Evolutionary conservation across 768 basidiomycete genomes (phyloP).

Genomic region (Steccherinum ochraceum): DNA sequence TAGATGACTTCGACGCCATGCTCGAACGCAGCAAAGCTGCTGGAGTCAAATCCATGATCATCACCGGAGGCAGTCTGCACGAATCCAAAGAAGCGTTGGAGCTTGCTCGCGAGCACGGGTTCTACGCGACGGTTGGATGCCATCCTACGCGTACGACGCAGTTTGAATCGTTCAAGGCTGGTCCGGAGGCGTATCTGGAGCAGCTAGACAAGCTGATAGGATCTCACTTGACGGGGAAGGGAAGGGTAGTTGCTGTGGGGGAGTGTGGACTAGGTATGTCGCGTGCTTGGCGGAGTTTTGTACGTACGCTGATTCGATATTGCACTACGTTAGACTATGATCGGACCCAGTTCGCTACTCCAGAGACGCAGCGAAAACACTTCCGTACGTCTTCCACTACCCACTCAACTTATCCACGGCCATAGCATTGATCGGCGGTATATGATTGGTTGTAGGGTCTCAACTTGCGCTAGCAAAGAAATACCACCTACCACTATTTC

Average conservation of each 20-base stretch:
- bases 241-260: constrained; percentile 65
- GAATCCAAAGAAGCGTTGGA: constrained; percentile 56
- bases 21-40: constrained; percentile 48
- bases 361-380: constrained; percentile 52
- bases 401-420: background rate
- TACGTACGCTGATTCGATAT: constrained; percentile 1
- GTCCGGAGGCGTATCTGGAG: constrained; percentile 54
- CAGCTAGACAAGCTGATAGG: constrained; percentile 51
- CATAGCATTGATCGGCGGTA: constrained; percentile 11
- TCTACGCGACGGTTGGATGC: constrained; percentile 73
- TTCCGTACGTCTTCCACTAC: constrained; percentile 43
- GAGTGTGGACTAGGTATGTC: constrained; percentile 71
- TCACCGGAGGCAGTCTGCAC: constrained; percentile 66
- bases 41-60: constrained; percentile 64
- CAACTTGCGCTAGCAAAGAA: constrained; percentile 66
- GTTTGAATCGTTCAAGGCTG: constrained; percentile 51
- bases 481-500: constrained; percentile 68
- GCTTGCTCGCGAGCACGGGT: constrained; percentile 50
- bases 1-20: constrained; percentile 61
- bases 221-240: constrained; percentile 41
- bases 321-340: constrained; percentile 60
- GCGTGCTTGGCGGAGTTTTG: no score
- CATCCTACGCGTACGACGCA: constrained; percentile 74
- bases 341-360: constrained; percentile 55
- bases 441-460: constrained; percentile 23